A percentile compares a stretch with the other conserved stretches of the same genome.
Evolutionary conservation across 169 alveolate genomes (phyloP).

Genomic region (Perkinsus olseni): DNA sequence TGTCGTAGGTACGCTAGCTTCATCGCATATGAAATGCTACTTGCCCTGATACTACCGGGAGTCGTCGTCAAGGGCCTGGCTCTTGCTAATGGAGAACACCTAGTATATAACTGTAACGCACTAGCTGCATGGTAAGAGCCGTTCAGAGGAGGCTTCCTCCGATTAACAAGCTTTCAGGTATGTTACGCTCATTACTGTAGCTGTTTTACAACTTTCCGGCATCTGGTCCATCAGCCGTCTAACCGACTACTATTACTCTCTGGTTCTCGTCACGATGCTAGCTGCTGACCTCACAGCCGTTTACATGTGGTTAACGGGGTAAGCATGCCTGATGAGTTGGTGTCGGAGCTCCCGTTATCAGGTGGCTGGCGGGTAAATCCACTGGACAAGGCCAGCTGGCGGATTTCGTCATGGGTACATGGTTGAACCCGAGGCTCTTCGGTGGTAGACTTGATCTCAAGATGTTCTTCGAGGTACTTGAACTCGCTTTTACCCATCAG

Average conservation of each 20-base stretch:
- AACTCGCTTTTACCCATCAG: neutral
- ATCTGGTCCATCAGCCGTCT: neutral
- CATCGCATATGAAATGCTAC: neutral
- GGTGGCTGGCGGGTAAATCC: neutral
- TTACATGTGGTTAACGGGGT: slow-evolving; percentile 4
- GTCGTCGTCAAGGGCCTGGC: slow-evolving; percentile 17
- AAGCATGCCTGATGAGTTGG: too few relatives aligned
- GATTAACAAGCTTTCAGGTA: too few relatives aligned
- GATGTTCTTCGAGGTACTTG: slow-evolving; percentile 4
- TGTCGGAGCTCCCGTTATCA: neutral
- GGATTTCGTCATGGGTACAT: slow-evolving; percentile 23
- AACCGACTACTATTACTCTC: slow-evolving; percentile 7
- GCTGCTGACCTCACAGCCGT: slow-evolving; percentile 8
- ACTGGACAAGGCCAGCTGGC: slow-evolving; percentile 13
- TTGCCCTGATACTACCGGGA: slow-evolving; percentile 14
- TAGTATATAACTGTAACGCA: slow-evolving; percentile 12
- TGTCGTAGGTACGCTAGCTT: neutral
- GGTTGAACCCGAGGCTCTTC: slow-evolving; percentile 17
- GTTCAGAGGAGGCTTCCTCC: too few relatives aligned
- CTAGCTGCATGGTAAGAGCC: neutral
- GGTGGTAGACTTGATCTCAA: slow-evolving; percentile 21
- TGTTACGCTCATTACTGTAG: neutral
- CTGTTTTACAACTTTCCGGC: neutral
- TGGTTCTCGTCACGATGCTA: neutral
- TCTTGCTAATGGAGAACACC: slow-evolving; percentile 7